Percentiles rank a stretch among this genome's conserved stretches.
Evolutionary conservation across 306 rosid species (phyloP).

Genomic region (Trifolium subterraneum): DNA sequence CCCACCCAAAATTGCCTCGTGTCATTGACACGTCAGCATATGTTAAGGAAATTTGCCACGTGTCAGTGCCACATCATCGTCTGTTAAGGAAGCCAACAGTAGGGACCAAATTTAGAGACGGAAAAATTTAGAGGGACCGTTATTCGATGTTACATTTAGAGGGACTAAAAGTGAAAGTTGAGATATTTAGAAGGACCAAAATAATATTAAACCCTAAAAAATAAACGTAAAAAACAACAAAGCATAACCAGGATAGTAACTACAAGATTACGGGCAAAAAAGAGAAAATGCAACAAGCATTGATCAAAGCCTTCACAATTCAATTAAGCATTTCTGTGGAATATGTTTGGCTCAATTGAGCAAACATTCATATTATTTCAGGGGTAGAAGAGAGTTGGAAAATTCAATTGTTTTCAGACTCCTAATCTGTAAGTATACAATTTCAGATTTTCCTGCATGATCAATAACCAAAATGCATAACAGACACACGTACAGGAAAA

Average conservation of each 20-base stretch:
- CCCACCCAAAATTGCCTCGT: no score
- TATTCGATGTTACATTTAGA: no score
- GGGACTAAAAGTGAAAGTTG: no score
- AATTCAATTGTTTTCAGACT: slow-evolving; percentile 16
- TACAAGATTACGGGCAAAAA: neutral
- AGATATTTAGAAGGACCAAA: no score
- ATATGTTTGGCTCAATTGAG: slow-evolving; percentile 19
- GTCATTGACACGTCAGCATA: no score
- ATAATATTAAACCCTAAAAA: no score
- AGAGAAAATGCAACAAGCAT: neutral
- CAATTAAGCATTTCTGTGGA: slow-evolving; percentile 28
- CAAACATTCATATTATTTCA: slow-evolving; percentile 24
- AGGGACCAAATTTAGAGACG: no score
- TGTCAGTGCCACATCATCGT: no score
- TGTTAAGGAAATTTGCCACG: no score
- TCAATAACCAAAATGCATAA: slow-evolving; percentile 32
- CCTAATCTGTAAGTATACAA: neutral
- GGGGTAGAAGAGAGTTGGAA: neutral
- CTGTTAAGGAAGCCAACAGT: no score
- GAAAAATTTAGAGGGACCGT: no score
- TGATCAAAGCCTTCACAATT: slow-evolving; percentile 6
- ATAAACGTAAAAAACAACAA: neutral
- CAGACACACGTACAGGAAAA: slow-evolving; percentile 23
- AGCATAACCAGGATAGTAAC: slow-evolving; percentile 17
- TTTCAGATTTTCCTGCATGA: slow-evolving; percentile 14